Conservation (phyloP, 1,284 basidiomycete genomes). For the Rhodotorula sp. region DNA sequence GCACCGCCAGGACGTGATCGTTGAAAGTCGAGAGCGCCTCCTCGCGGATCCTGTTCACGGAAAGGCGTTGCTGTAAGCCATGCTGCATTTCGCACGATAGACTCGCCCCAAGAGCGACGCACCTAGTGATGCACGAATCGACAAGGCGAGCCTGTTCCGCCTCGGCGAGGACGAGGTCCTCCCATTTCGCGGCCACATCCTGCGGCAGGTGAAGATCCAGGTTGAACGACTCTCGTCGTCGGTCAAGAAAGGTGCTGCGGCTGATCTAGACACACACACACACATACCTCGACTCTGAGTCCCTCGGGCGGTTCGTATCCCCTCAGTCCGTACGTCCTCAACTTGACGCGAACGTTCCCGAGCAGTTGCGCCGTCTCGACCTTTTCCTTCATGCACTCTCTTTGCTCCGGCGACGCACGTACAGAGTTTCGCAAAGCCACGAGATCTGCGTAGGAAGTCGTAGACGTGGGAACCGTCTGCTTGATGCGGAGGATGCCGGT, state of each 20-base stretch:
- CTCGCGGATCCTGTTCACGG: constrained; percentile 4
- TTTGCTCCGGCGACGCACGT: constrained; percentile 77
- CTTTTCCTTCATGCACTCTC: constrained; percentile 83
- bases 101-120: not conserved
- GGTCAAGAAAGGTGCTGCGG: not conserved
- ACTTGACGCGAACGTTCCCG: constrained; percentile 90
- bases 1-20: constrained; percentile 1
- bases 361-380: constrained; percentile 86
- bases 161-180: not conserved
- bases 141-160: not conserved
- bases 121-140: constrained; percentile 8
- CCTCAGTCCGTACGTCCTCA: constrained; percentile 82
- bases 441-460: constrained; percentile 76
- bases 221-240: not conserved
- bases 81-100: not conserved
- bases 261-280: constrained; percentile 38
- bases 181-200: constrained; percentile 73
- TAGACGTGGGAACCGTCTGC: constrained; percentile 57
- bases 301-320: constrained; percentile 79
- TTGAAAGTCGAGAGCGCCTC: not conserved
- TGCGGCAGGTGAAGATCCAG: not conserved
- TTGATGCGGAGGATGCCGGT: constrained; percentile 67
- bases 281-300: constrained; percentile 61
- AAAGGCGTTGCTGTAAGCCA: not conserved
- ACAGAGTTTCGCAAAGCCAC: constrained; percentile 73